Evolutionary conservation across 257 asterid genomes (phyloP).

Genomic region (Nicotiana undulata): DNA sequence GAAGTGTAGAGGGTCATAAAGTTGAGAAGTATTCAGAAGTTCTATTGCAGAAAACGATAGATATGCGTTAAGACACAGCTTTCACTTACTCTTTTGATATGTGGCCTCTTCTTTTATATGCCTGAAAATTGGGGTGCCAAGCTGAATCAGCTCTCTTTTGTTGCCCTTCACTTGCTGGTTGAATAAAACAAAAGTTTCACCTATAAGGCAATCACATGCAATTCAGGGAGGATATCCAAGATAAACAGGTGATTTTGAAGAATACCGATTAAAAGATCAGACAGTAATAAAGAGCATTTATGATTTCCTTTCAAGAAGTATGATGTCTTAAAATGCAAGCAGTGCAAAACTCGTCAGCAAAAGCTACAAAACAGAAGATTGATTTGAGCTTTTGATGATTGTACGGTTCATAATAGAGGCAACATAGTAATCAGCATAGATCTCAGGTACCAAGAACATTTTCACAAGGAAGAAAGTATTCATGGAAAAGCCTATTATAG

Average conservation of each 20-base stretch:
- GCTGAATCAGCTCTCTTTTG: constrained; percentile 95
- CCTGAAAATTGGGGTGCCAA: constrained; percentile 86
- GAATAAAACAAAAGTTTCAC: constrained; percentile 83
- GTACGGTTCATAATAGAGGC: neutral
- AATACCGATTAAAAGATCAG: neutral
- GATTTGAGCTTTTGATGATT: neutral
- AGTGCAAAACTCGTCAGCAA: neutral
- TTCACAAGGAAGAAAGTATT: neutral
- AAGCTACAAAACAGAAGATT: neutral
- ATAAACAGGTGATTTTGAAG: neutral
- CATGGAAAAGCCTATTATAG: constrained; percentile 3
- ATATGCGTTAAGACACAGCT: neutral
- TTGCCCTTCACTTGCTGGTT: constrained; percentile 84
- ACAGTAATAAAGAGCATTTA: neutral
- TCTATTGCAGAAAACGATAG: neutral
- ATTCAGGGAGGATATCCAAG: constrained; percentile 1
- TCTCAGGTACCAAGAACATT: neutral
- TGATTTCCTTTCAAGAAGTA: neutral
- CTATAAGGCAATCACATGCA: constrained; percentile 25
- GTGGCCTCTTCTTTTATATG: constrained; percentile 51
- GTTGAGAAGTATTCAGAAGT: neutral
- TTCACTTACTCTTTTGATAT: constrained; percentile 46
- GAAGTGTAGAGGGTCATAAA: neutral
- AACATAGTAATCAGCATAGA: neutral
- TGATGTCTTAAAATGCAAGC: neutral